Evolutionary conservation across 2,329 filamentous ascomycete genomes (phyloP), one percentile per base, ranked within the genome.

Genomic region (Diplocarpon mali): DNA sequence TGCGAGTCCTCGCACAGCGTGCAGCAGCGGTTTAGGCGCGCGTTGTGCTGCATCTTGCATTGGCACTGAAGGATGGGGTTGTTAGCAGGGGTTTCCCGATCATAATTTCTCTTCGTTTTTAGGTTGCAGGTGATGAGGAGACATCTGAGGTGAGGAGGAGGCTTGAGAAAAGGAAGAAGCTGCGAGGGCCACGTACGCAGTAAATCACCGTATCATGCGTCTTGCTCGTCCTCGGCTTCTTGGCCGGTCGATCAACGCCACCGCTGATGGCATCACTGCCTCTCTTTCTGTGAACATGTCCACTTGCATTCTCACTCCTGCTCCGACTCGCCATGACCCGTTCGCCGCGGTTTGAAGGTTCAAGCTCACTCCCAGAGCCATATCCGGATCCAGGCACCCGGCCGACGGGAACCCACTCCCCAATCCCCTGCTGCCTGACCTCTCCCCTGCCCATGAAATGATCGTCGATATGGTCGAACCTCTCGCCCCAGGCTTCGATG

Each of bases 381-480:
- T n/a, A n/a, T n/a, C n/a, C n/a, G n/a, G n/a, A n/a, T n/a, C n/a
- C n/a, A n/a, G n/a, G n/a, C n/a, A n/a, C n/a, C 24, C 48, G 45
- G 46, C 61, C 52, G 2, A 61, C 38, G 11, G 53, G 53, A 38
- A 60, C 42, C 82, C 82, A 85, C 9, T 80, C 68, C 13, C 61
- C 60, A 15, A 82, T 80, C 6, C 62, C 57, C 53, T 57, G 68
- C 49, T 65, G 65, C 1, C 30, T 2, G 5, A 59, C 38, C 0
- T 55, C 53, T 6, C 64, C 60, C 2, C 75, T 70, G 24, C 76
- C 77, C 43, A 72, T 72, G 50, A 82, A 79, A 57, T 87, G 83
- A 13, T 74, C 62, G 47, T 88, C 85, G 51, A 94, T 89, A 57
- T 95, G 87, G 53, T 89, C 67, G 51, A 76, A 78, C 2, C 78